Evolutionary conservation across 148 eudicot species (phyloP).

Genomic region (Cornus kousa): DNA sequence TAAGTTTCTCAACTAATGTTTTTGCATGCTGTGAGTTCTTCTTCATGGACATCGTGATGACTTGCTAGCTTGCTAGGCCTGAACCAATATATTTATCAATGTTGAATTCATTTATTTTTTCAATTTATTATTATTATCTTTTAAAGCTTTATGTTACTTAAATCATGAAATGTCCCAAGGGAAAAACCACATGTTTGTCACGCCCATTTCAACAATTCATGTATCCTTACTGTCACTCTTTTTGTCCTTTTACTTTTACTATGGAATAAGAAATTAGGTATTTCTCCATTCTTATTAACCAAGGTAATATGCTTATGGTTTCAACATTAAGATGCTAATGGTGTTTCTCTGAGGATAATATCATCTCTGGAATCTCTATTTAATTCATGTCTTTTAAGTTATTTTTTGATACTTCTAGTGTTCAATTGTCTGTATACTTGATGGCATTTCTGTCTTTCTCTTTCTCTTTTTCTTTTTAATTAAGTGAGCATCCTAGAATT

Average conservation of each 20-base stretch:
- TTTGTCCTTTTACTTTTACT: no score
- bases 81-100: not conserved
- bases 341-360: not conserved
- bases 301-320: not conserved
- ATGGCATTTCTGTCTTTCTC: not conserved
- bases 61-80: not conserved
- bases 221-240: no score
- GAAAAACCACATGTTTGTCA: not conserved
- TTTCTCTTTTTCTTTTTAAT: no score
- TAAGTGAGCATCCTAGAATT: not conserved
- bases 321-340: not conserved
- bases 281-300: not conserved
- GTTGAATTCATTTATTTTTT: not conserved
- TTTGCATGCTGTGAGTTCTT: not conserved
- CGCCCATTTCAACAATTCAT: not conserved
- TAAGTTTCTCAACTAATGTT: conserved; percentile 14
- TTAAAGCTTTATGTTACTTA: not conserved
- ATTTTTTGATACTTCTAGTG: no score
- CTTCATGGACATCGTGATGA: not conserved
- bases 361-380: not conserved
- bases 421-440: not conserved
- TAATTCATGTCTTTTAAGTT: not conserved
- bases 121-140: not conserved
- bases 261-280: not conserved
- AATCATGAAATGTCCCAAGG: not conserved